A percentile compares a stretch with the other conserved stretches of the same genome.
These are phyloP conservation scores for Wallacemonas collosoma DNA, from an alignment of 208 protist species.

Conservation along the genomic window DNA sequence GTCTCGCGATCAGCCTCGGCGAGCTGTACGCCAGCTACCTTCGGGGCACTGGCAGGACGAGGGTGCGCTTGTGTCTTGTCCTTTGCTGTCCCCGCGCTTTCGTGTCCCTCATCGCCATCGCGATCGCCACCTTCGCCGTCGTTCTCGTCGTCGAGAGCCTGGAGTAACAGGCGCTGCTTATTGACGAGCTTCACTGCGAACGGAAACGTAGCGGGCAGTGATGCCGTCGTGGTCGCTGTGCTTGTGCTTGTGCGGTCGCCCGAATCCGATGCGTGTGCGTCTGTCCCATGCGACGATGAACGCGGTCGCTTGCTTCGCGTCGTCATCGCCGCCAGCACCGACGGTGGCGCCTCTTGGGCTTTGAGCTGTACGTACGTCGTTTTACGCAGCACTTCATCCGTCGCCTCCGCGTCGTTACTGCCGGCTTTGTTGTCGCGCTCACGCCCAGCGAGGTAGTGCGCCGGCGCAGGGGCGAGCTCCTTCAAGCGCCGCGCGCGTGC, in stretches of 20 bases:
- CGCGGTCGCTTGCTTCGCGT: constrained; percentile 8
- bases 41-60: not conserved
- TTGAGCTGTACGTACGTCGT: constrained; percentile 15
- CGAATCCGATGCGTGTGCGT: constrained; percentile 12
- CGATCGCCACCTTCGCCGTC: not conserved
- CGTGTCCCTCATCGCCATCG: not conserved
- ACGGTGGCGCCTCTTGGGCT: constrained; percentile 15
- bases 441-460: not conserved
- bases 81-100: not conserved
- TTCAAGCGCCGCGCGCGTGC: not conserved
- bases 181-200: constrained; percentile 58
- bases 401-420: not conserved
- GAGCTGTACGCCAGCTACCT: not conserved
- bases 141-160: constrained; percentile 28
- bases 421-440: not conserved
- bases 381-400: constrained; percentile 12
- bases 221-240: not conserved
- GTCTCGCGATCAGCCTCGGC: constrained; percentile 21
- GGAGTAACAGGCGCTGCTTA: constrained; percentile 42
- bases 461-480: constrained; percentile 2
- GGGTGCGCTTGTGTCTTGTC: not conserved
- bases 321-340: constrained; percentile 16
- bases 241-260: not conserved
- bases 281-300: not conserved
- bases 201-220: not conserved